Evolutionary conservation across 306 rosid species (phyloP).

Genomic region (Delonix regia): DNA sequence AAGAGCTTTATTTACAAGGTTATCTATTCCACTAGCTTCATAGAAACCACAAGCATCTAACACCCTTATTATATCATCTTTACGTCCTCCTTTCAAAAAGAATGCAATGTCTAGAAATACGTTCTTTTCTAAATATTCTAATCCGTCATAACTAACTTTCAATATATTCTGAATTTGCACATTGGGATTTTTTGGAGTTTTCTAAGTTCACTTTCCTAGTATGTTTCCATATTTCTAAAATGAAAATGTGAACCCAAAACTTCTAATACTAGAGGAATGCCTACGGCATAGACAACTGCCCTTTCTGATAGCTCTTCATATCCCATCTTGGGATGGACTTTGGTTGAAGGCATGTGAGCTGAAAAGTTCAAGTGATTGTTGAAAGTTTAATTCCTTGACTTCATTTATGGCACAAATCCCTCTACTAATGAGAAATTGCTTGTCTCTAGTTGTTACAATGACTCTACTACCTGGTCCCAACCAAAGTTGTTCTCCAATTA

Average conservation of each 20-base stretch:
- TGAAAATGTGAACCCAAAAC: neutral
- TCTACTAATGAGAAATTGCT: neutral
- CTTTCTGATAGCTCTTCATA: neutral
- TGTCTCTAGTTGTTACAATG: constrained; percentile 35
- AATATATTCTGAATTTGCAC: neutral
- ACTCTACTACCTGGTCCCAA: constrained; percentile 24
- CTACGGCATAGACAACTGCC: neutral
- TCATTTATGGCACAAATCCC: neutral
- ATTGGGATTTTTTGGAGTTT: neutral
- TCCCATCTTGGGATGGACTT: neutral
- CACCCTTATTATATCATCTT: neutral
- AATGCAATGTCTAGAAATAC: neutral
- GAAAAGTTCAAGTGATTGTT: constrained; percentile 28
- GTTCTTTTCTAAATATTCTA: neutral
- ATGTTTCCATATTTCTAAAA: neutral
- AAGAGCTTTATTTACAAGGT: neutral
- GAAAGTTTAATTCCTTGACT: neutral
- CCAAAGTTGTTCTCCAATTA: neutral
- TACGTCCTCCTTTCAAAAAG: neutral
- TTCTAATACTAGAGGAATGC: constrained; percentile 19
- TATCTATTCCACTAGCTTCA: neutral
- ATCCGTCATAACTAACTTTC: neutral
- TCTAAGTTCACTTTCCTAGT: neutral
- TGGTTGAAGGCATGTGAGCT: constrained; percentile 35
- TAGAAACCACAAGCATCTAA: neutral